phyloP scores from a whole-genome alignment of 169 alveolate genomes.

The Plasmodium cynomolgi region DNA sequence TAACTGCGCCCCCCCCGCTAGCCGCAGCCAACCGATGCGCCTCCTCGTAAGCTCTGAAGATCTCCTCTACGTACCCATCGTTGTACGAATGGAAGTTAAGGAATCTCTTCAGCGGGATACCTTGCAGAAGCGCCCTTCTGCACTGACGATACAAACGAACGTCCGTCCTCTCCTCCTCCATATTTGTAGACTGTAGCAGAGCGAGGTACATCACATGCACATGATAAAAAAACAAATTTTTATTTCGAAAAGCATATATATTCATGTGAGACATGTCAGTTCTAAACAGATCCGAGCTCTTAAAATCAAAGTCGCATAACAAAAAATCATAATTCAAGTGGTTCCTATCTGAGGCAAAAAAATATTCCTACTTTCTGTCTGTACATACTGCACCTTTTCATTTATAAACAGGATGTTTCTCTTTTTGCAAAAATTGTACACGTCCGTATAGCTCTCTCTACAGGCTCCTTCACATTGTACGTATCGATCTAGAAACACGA shows the following conservation, averaged over 20 bases:
- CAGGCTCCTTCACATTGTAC: conserved; percentile 50
- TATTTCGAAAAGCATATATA: conserved; percentile 43
- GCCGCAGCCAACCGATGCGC: not conserved
- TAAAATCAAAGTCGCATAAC: conserved; percentile 69
- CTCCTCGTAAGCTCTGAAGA: conserved; percentile 13
- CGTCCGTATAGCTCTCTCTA: conserved; percentile 39
- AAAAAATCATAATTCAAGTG: conserved; percentile 61
- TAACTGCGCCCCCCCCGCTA: not conserved
- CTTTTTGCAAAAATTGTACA: conserved; percentile 66
- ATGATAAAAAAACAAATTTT: conserved; percentile 63
- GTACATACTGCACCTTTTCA: conserved; percentile 18
- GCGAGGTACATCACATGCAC: conserved; percentile 62
- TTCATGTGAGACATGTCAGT: conserved; percentile 33
- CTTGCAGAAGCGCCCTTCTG: conserved; percentile 2
- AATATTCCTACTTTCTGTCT: conserved; percentile 23
- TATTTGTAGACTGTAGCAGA: conserved; percentile 11
- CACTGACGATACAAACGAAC: conserved; percentile 13
- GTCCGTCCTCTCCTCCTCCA: not conserved
- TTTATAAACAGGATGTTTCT: conserved; percentile 71
- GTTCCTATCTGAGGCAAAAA: conserved; percentile 61
- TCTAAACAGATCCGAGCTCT: conserved; percentile 16
- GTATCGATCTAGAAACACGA: conserved; percentile 35
- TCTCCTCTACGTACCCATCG: conserved; percentile 63
- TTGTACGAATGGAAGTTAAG: conserved; percentile 45
- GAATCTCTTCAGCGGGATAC: conserved; percentile 32